These are phyloP conservation scores for Pythium periplocum DNA, from an alignment of 352 stramenopile genomes.

Conservation along the genomic window DNA sequence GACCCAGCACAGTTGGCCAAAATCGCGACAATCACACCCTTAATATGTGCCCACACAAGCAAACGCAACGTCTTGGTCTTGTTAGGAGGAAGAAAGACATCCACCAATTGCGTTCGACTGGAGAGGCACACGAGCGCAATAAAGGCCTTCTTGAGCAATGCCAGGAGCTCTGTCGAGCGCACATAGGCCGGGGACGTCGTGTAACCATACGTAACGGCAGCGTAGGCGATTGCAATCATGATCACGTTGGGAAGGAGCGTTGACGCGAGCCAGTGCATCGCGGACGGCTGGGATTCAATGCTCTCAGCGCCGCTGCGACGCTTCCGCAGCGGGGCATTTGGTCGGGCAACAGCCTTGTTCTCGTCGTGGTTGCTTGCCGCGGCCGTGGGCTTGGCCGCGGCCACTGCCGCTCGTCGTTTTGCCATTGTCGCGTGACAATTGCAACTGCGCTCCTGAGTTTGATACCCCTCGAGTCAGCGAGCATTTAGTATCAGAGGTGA, in stretches of 20 bases:
- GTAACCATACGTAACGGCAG: conserved; percentile 45
- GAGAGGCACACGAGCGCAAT: conserved; percentile 57
- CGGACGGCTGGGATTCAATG: not conserved
- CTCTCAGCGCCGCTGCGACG: not conserved
- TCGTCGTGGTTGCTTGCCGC: not conserved
- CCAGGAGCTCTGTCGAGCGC: conserved; percentile 37
- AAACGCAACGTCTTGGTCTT: conserved; percentile 32
- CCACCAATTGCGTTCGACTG: conserved; percentile 34
- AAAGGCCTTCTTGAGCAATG: conserved; percentile 45
- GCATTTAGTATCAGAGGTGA: no score
- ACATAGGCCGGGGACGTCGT: conserved; percentile 45
- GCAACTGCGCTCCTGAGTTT: no score
- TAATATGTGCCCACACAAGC: conserved; percentile 24
- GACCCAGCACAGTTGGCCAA: conserved; percentile 61
- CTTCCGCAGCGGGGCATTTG: conserved; percentile 1
- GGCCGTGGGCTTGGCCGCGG: no score
- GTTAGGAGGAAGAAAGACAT: conserved; percentile 31
- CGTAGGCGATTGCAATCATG: conserved; percentile 30
- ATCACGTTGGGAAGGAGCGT: conserved; percentile 31
- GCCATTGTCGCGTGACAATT: no score
- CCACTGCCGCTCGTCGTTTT: no score
- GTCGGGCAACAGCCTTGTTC: conserved; percentile 7
- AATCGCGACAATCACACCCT: conserved; percentile 45
- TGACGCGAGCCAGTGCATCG: conserved; percentile 10
- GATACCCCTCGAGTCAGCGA: no score